A percentile compares a stretch with the other conserved stretches of the same genome.
phyloP scores from a whole-genome alignment of 1,284 basidiomycete genomes.

The Laetiporus sulphureus region DNA sequence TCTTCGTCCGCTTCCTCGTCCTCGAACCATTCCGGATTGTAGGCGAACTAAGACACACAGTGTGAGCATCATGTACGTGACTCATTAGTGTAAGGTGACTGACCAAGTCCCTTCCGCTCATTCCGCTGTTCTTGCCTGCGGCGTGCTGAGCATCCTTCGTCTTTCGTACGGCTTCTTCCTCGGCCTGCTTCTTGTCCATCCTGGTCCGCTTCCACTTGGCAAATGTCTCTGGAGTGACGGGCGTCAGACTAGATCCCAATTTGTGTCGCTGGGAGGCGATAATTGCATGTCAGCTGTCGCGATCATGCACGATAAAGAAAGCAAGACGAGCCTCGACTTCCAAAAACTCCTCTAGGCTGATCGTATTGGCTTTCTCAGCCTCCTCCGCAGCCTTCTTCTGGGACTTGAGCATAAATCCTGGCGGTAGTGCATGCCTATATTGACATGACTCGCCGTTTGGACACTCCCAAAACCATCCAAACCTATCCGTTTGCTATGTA shows the following conservation, averaged over 20 bases:
- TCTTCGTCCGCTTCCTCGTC: conserved; percentile 78
- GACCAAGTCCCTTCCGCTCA: conserved; percentile 94
- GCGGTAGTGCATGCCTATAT: conserved; percentile 93
- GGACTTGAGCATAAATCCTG: conserved; percentile 92
- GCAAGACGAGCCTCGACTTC: conserved; percentile 78
- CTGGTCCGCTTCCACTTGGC: conserved; percentile 93
- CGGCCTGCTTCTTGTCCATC: conserved; percentile 89
- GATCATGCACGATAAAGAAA: neutral
- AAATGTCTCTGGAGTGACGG: conserved; percentile 93
- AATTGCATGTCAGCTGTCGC: conserved; percentile 1
- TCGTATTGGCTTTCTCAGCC: conserved; percentile 83
- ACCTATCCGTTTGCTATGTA: conserved; percentile 33
- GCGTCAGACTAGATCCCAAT: conserved; percentile 86
- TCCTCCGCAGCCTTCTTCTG: conserved; percentile 84
- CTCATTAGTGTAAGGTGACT: conserved; percentile 20
- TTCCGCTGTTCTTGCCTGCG: conserved; percentile 88
- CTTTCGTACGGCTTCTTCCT: conserved; percentile 74
- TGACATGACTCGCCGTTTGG: conserved; percentile 85
- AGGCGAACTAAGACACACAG: conserved; percentile 64
- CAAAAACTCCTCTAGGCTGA: conserved; percentile 95
- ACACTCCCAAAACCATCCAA: conserved; percentile 94
- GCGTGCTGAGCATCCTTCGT: conserved; percentile 82
- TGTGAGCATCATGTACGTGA: conserved; percentile 6
- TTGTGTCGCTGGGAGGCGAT: conserved; percentile 75
- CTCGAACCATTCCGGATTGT: conserved; percentile 93